Evolutionary conservation across 495 filamentous ascomycete species (phyloP), one percentile per base, ranked within the genome.

Genomic region (Tuber aestivum): DNA sequence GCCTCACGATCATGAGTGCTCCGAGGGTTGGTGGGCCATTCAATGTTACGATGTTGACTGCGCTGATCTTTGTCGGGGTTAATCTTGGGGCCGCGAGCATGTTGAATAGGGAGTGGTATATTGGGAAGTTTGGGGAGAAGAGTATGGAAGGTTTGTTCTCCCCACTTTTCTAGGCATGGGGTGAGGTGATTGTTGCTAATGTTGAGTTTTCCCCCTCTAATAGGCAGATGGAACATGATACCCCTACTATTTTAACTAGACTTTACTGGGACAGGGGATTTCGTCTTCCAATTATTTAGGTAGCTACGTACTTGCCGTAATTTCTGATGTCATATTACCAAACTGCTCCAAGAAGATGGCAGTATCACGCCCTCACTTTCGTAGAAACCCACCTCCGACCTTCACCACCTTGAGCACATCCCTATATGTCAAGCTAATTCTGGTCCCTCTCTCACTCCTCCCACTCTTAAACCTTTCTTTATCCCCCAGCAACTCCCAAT

Each of bases 381-480:
- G 71, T n/a, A 70, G 45, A 69, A 72, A 76, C 69, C 65, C 73
- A 75, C 88, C 91, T 83, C 86, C 91, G 50, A 96, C 82, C 73
- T 91, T 93, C 7, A 90, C 91, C 69, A 97, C 94, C 83, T 92
- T 95, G 74, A 93, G 85, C 68, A 98, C 96, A 85, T 98, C 95
- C 73, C 96, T 89, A 87, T 93, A 98, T 14, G 95, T 99, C 78
- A 98, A 86, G 84, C 95, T 97, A 40, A 90, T 89, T 81, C 95
- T 89, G 5, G 89, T 92, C 78, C 85, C 84, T 72, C 95, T 88
- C 78, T 87, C 79, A 78, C 88, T 90, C 70, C 83, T 84, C 3
- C 93, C 94, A 37, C 83, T 82, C 45, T 80, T 77, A 82, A 91
- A 93, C n/a, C 68, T 74, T 21, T 86, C 85, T 27, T 85, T 84